Evolutionary conservation across 768 basidiomycete species (phyloP), one percentile per base, ranked within the genome.

Genomic region (Lyophyllum shimeji): DNA sequence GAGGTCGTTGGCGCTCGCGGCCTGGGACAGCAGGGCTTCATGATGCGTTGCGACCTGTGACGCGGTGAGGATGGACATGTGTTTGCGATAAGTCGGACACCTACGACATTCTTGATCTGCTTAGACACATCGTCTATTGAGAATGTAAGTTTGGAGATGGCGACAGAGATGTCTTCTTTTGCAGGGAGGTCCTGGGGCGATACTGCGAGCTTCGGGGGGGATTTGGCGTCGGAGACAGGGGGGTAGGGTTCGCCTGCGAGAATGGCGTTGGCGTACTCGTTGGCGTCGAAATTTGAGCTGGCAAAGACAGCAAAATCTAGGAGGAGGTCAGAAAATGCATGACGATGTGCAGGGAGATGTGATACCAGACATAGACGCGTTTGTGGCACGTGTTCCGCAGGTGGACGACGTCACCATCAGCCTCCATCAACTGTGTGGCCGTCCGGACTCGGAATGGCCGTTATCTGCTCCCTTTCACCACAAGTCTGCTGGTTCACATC

Each of bases 41-140:
- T 95, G 93, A 69, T 95, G 90, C 29, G 79, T 76, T 29, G 89
- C 86, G 50, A 95, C 90, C 91, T 95, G 56, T 5, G 52, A 51
- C 52, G 49, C 46, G 55, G 45, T 60, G 33, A 48, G 52, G 45
- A 25, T 37, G 20, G 45, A 50, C 9, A 40, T 25, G 20, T 9
- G 33, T 37, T 31, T 20, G 50, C n/a, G 55, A 46, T 17, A n/a
- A 48, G 21, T 17, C 29, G 24, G 48, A 52, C 7, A 74, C 87
- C 60, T 56, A 95, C 94, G 71, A 96, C 76, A 46, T 77, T 79
- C 71, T 90, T 90, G 50, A 98, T 87, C 70, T 98, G 93, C 68
- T 89, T 92, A 24, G 88, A 86, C 18, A 96, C 86, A 69, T 98
- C 95, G 39, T 98, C 96, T 56, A 98, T 88, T 0, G 87, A 90